These are phyloP conservation scores for Eucalyptus cloeziana DNA, from an alignment of 345 rosid genomes.

Conservation along the genomic window DNA sequence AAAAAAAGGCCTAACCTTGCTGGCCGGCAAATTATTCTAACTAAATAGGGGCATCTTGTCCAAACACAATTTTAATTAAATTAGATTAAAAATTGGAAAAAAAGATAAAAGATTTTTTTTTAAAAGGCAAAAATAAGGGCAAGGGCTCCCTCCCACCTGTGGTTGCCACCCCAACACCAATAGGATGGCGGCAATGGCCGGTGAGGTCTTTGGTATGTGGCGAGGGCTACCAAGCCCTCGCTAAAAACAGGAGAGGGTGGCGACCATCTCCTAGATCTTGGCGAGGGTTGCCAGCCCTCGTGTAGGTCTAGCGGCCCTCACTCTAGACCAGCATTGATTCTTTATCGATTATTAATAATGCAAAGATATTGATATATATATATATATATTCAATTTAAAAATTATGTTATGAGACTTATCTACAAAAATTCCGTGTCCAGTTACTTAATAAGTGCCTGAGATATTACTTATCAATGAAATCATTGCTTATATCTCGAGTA, in stretches of 20 bases:
- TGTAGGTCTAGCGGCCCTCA: no score
- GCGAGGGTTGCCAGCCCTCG: no score
- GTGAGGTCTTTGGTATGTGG: rapidly evolving
- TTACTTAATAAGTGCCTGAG: neutral
- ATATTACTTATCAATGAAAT: neutral
- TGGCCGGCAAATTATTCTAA: neutral
- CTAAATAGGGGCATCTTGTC: neutral
- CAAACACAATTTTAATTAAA: neutral
- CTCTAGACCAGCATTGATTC: no score
- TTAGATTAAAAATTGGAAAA: neutral
- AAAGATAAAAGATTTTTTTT: no score
- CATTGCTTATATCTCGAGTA: neutral
- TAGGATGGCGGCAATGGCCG: rapidly evolving
- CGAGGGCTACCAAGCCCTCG: no score
- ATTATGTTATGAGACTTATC: neutral
- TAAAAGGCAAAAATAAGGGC: no score
- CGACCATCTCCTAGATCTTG: no score
- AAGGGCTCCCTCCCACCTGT: no score
- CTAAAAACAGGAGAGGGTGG: no score
- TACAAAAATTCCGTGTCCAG: neutral
- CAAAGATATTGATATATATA: neutral
- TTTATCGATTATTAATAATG: neutral
- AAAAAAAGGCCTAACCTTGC: neutral
- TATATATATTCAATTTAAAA: no score
- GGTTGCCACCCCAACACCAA: no score